phyloP scores from a whole-genome alignment of 805 yeast genomes.

The Candida succiphila region DNA sequence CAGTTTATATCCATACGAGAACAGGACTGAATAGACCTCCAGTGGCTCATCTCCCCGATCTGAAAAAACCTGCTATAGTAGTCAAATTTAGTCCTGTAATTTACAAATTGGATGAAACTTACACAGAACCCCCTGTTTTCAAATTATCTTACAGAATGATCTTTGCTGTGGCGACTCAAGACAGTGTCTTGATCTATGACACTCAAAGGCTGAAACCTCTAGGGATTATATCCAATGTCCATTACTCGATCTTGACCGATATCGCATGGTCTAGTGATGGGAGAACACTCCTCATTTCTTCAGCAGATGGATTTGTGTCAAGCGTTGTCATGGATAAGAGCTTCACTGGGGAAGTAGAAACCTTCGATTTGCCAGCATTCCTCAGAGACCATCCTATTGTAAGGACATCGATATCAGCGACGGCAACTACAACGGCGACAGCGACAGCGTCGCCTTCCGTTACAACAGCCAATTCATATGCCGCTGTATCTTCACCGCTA shows the following conservation, averaged over 20 bases:
- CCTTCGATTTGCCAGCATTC: constrained; percentile 14
- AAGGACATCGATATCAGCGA: background rate
- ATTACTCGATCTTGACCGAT: constrained; percentile 85
- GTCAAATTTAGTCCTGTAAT: constrained; percentile 65
- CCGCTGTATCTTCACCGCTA: constrained; percentile 1
- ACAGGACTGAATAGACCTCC: constrained; percentile 62
- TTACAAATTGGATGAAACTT: constrained; percentile 28
- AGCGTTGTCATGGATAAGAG: constrained; percentile 41
- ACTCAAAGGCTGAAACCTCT: constrained; percentile 63
- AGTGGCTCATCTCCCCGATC: constrained; percentile 67
- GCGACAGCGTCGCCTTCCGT: background rate
- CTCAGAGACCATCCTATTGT: constrained; percentile 6
- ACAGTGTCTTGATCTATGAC: constrained; percentile 71
- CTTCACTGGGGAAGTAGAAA: constrained; percentile 44
- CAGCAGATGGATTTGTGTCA: constrained; percentile 92
- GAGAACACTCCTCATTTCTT: constrained; percentile 52
- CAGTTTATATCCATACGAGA: constrained; percentile 75
- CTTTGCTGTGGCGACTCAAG: constrained; percentile 91
- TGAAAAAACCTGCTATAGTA: constrained; percentile 78
- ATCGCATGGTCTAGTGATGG: constrained; percentile 82
- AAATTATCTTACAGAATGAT: constrained; percentile 69
- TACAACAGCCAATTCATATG: constrained; percentile 2
- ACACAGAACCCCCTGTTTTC: constrained; percentile 25
- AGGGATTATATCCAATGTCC: constrained; percentile 69
- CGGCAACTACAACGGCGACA: background rate